Conservation (phyloP, 768 basidiomycete genomes). For the Termitomyces sp. region DNA sequence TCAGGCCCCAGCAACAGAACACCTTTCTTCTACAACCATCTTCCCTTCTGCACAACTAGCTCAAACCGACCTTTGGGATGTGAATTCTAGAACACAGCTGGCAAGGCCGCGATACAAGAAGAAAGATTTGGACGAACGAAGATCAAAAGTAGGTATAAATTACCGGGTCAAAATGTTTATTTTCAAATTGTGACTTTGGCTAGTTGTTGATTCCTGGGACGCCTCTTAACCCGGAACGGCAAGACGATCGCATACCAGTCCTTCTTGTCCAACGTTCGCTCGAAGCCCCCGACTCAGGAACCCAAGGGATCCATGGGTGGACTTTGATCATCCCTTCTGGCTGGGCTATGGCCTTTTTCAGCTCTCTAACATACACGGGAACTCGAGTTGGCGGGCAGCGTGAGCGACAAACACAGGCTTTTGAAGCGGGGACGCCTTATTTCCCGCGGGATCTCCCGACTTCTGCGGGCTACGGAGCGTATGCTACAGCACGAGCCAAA, state of each 20-base stretch:
- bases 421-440: constrained; percentile 68
- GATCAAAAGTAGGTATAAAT: constrained; percentile 50
- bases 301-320: constrained; percentile 71
- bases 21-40: constrained; percentile 24
- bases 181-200: constrained; percentile 20
- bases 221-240: constrained; percentile 51
- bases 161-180: background rate
- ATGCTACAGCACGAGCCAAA: constrained; percentile 40
- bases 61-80: constrained; percentile 71
- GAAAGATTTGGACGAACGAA: constrained; percentile 80
- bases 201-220: constrained; percentile 75
- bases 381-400: constrained; percentile 83
- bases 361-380: constrained; percentile 75
- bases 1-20: constrained; percentile 19
- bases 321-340: constrained; percentile 81
- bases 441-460: constrained; percentile 83
- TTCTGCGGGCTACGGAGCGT: constrained; percentile 45
- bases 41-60: constrained; percentile 58
- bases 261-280: constrained; percentile 78
- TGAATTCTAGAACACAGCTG: constrained; percentile 40
- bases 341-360: constrained; percentile 88
- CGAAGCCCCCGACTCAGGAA: constrained; percentile 28
- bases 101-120: constrained; percentile 68
- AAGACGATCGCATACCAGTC: constrained; percentile 82
- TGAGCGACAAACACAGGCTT: constrained; percentile 74